These are phyloP conservation scores for Chaetomidium leptoderma DNA, from an alignment of 495 filamentous ascomycete genomes.

Conservation along the genomic window DNA sequence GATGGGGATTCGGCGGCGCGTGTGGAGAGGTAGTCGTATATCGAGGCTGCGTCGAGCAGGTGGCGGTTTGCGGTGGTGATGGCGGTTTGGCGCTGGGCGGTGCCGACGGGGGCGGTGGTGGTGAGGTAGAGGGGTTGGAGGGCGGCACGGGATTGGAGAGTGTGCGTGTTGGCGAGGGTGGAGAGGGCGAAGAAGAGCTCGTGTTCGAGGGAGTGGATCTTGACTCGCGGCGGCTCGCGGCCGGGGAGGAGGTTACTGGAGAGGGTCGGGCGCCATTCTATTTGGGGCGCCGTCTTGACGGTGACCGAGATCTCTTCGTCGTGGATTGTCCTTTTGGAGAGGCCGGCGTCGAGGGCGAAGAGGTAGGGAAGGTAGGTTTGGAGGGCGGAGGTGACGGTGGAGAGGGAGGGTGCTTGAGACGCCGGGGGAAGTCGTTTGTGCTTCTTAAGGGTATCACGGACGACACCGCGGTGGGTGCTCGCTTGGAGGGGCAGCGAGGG, in stretches of 20 bases:
- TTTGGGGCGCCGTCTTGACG: slow-evolving; percentile 42
- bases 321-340: slow-evolving; percentile 49
- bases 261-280: slow-evolving; percentile 83
- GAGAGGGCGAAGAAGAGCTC: slow-evolving; percentile 76
- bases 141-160: slow-evolving; percentile 59
- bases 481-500: slow-evolving; percentile 75
- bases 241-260: slow-evolving; percentile 53
- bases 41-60: slow-evolving; percentile 72
- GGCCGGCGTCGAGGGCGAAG: slow-evolving; percentile 64
- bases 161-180: slow-evolving; percentile 69
- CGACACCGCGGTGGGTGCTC: slow-evolving; percentile 71
- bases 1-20: slow-evolving; percentile 30
- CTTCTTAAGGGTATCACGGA: slow-evolving; percentile 71
- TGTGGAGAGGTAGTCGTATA: slow-evolving; percentile 63
- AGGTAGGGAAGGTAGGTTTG: slow-evolving; percentile 77
- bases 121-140: slow-evolving; percentile 50
- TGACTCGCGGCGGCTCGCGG: slow-evolving; percentile 56
- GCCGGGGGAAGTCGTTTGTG: slow-evolving; percentile 71
- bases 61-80: slow-evolving; percentile 71
- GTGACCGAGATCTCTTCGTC: slow-evolving; percentile 63
- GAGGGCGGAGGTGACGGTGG: slow-evolving; percentile 60
- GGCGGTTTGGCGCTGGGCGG: slow-evolving; percentile 61
- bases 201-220: slow-evolving; percentile 70
- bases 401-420: slow-evolving; percentile 62
- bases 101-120: slow-evolving; percentile 55